Conservation (phyloP, 495 filamentous ascomycete genomes). For the Penicillium soppii region DNA sequence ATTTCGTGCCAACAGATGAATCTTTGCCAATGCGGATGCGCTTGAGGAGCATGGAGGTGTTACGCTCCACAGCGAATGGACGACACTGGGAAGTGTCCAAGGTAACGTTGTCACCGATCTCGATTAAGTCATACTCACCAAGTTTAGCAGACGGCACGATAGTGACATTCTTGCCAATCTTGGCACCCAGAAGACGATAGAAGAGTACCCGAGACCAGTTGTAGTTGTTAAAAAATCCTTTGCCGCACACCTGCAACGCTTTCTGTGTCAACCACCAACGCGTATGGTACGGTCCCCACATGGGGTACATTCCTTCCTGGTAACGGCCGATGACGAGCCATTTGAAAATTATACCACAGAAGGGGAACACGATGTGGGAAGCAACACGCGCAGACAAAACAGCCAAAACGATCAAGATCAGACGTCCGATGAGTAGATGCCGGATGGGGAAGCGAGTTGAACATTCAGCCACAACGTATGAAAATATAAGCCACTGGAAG, state of each 20-base stretch:
- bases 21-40: conserved; percentile 39
- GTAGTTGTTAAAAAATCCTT: conserved; percentile 32
- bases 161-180: conserved; percentile 39
- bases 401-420: conserved; percentile 32
- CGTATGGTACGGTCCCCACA: conserved; percentile 50
- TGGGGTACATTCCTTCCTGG: conserved; percentile 42
- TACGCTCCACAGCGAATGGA: conserved; percentile 44
- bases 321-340: conserved; percentile 46
- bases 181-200: conserved; percentile 41
- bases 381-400: conserved; percentile 28
- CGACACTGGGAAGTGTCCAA: conserved; percentile 37
- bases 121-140: conserved; percentile 48
- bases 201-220: conserved; percentile 34
- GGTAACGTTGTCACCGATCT: conserved; percentile 38
- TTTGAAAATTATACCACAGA: conserved; percentile 39
- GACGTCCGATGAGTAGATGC: conserved; percentile 24
- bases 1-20: conserved; percentile 33
- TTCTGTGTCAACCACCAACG: conserved; percentile 51
- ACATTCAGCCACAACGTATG: conserved; percentile 27
- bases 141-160: conserved; percentile 28
- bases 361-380: conserved; percentile 26
- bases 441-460: conserved; percentile 21
- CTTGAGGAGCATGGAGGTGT: conserved; percentile 47
- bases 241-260: conserved; percentile 35
- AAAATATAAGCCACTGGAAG: conserved; percentile 39